Evolutionary conservation across 164 flowering plant genomes (phyloP).

Genomic region (Annona cherimola): DNA sequence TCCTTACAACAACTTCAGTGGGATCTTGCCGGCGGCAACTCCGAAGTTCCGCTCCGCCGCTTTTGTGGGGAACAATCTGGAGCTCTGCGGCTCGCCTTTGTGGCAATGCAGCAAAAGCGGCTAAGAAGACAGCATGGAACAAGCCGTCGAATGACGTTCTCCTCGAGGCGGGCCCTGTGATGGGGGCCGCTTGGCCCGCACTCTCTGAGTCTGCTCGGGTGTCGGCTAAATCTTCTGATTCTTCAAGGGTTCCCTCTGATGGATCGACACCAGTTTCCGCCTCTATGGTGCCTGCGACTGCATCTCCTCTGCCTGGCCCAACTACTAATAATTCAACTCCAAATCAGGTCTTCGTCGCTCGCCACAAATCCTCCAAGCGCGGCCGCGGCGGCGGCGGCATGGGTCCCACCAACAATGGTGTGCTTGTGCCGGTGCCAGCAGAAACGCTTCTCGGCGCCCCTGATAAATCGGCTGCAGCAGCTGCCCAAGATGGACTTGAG

Average conservation of each 20-base stretch:
- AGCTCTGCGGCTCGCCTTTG: conserved; percentile 71
- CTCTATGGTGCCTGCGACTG: conserved; percentile 23
- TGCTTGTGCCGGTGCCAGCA: conserved; percentile 4
- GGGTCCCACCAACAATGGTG: conserved; percentile 30
- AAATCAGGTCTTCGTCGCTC: conserved; percentile 27
- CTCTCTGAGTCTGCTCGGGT: conserved; percentile 55
- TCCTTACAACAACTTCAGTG: conserved; percentile 76
- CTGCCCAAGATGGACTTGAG: conserved; percentile 88
- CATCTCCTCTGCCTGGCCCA: conserved; percentile 32
- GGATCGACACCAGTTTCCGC: conserved; percentile 36
- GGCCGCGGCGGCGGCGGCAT: conserved; percentile 26
- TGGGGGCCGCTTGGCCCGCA: conserved; percentile 66
- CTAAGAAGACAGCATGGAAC: conserved; percentile 67
- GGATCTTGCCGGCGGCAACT: conserved; percentile 46
- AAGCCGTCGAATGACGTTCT: conserved; percentile 44
- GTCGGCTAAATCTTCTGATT: conserved; percentile 44
- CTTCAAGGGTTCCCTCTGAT: conserved; percentile 31
- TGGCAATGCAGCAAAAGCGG: conserved; percentile 39
- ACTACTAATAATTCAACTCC: conserved; percentile 23
- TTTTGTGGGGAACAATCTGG: conserved; percentile 71
- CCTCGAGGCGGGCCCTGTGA: conserved; percentile 39
- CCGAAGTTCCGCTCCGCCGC: conserved; percentile 49
- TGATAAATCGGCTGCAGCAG: conserved; percentile 57
- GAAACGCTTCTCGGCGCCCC: conserved; percentile 24
- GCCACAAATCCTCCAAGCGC: conserved; percentile 45